Base-by-base conservation (phyloP, 495 filamentous ascomycete genomes). In the Penicillium samsonianum region DNA sequence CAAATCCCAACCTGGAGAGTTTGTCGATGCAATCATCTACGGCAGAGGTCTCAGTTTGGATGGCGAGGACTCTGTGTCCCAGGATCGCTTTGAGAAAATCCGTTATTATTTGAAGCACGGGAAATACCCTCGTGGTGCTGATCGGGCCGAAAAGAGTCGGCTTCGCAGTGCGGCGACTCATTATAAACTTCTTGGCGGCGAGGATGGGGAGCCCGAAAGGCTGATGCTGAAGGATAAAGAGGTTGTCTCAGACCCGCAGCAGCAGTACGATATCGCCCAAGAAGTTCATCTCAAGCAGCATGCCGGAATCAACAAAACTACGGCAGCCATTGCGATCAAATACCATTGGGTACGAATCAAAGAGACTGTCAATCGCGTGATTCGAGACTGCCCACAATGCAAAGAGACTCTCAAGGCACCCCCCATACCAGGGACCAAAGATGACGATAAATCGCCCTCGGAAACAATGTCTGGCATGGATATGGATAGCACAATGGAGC, bases 291-390 rank as follows among this genome's bases (percentile, higher is more conserved):
- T 84, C 44, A 74, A 83, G 48, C 79, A 85, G n/a, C 94, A 98
- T 70, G 91, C 87, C 5, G 94, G 94, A 51, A 98, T 98, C 73
- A 98, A 98, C 80, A 98, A 96, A 74, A 97, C 93, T 2, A 98
- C 94, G 0, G 91, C 92, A 9, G 88, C 86, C 20, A 96, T 98
- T 60, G 92, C 94, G 2, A 88, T 96, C 70, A 88, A 89, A 62
- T 97, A 90, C 65, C 94, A 97, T 69, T 98, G 94, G 94, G 92
- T 95, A n/a, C 83, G 94, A 31, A 98, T 98, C 76, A 98, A 98
- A 70, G 93, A 97, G 70, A 98, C 93, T 0, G 94, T 96, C 54
- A 93, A 88, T 67, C 84, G 90, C 61, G 92, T 96, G 67, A 96
- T 98, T 76, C 87, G 88, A 58, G 91, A 94, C 58, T 98, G 94